Conservation (phyloP, 805 yeast genomes). For the Zygosaccharomyces pseudorouxii region DNA sequence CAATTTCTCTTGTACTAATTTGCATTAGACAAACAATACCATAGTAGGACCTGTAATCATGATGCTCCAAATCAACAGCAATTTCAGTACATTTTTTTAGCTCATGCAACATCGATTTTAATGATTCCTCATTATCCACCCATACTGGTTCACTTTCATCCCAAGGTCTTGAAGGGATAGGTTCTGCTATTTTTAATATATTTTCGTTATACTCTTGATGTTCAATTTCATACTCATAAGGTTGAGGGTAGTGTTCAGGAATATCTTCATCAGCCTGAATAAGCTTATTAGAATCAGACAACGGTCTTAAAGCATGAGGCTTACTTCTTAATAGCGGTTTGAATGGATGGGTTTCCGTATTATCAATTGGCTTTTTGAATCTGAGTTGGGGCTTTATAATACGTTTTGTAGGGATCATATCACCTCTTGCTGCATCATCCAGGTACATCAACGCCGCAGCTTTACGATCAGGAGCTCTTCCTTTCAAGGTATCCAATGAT, state of each 20-base stretch:
- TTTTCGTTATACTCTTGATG: conserved; percentile 61
- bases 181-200: conserved; percentile 44
- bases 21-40: conserved; percentile 95
- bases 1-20: conserved; percentile 73
- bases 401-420: conserved; percentile 26
- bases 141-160: conserved; percentile 56
- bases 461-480: conserved; percentile 20
- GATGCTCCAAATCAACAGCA: conserved; percentile 96
- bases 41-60: conserved; percentile 82
- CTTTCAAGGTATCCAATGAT: conserved; percentile 47
- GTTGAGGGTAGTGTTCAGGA: conserved; percentile 68
- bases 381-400: conserved; percentile 63
- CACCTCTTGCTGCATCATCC: conserved; percentile 40
- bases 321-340: conserved; percentile 65
- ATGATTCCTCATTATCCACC: conserved; percentile 57
- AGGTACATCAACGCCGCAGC: conserved; percentile 40
- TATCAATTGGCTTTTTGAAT: conserved; percentile 60
- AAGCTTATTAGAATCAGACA: conserved; percentile 47
- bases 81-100: conserved; percentile 53
- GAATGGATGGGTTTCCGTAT: conserved; percentile 67
- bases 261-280: conserved; percentile 38
- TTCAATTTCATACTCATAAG: conserved; percentile 73
- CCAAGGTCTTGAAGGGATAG: conserved; percentile 61
- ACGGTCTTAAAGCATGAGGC: conserved; percentile 61
- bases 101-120: conserved; percentile 51